Percentiles rank a stretch among this genome's conserved stretches.
Evolutionary conservation across 1,284 basidiomycete genomes (phyloP).

Genomic region (Ceratobasidium sp.): DNA sequence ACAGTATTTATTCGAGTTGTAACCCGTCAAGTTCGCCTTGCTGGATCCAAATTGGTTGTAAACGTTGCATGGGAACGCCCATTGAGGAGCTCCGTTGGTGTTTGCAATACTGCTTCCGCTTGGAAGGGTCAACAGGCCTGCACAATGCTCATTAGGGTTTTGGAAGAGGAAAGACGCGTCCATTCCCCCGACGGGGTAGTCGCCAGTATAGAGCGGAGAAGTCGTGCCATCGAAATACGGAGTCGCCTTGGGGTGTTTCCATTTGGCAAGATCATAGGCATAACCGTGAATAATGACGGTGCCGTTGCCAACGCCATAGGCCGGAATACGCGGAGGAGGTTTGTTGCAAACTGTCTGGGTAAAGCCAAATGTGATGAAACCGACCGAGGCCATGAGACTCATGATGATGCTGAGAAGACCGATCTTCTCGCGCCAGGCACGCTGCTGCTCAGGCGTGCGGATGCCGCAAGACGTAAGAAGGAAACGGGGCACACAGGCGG

Average conservation of each 20-base stretch:
- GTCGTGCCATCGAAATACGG: conserved; percentile 74
- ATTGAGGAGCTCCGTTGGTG: conserved; percentile 65
- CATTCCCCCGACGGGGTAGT: conserved; percentile 80
- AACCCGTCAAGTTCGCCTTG: conserved; percentile 71
- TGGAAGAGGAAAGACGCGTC: conserved; percentile 97
- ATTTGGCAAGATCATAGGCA: conserved; percentile 89
- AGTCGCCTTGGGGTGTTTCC: conserved; percentile 77
- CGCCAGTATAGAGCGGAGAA: conserved; percentile 83
- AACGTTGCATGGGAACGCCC: conserved; percentile 97
- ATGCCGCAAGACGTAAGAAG: conserved; percentile 77
- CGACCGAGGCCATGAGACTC: conserved; percentile 87
- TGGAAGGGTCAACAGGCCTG: conserved; percentile 76
- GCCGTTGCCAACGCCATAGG: conserved; percentile 76
- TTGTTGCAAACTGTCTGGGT: conserved; percentile 92
- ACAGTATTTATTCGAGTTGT: conserved; percentile 71
- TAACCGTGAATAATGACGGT: conserved; percentile 94
- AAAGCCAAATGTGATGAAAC: conserved; percentile 99
- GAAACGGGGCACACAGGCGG: conserved; percentile 81
- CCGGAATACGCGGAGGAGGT: conserved; percentile 80
- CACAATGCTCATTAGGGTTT: conserved; percentile 84
- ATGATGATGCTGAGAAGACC: conserved; percentile 86
- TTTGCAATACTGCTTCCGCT: conserved; percentile 68
- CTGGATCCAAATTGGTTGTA: conserved; percentile 75
- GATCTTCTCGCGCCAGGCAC: conserved; percentile 99
- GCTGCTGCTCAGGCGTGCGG: conserved; percentile 89